Evolutionary conservation across 2,329 filamentous ascomycete species (phyloP).

Genomic region (Chaetomium globosum): DNA sequence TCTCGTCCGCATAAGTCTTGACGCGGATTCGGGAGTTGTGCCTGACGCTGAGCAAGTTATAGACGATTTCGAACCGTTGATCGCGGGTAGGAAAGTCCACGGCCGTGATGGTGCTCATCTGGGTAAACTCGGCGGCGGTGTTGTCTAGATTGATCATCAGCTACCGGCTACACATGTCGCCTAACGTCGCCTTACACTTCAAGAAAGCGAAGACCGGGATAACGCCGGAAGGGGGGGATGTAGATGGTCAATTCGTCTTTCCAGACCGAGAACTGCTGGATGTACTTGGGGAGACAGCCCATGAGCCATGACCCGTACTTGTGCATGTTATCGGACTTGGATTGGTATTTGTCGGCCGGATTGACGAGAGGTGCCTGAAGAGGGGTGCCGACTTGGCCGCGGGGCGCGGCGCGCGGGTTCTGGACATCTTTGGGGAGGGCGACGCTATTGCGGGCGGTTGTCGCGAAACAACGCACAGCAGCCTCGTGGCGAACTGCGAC

Average conservation of each 20-base stretch:
- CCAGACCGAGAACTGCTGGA: slow-evolving; percentile 99
- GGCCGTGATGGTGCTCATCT: slow-evolving; percentile 87
- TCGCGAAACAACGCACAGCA: slow-evolving; percentile 54
- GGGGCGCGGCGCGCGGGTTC: slow-evolving; percentile 68
- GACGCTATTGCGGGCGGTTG: slow-evolving; percentile 53
- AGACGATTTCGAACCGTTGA: slow-evolving; percentile 96
- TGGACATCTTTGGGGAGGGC: slow-evolving; percentile 62
- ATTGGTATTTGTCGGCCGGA: slow-evolving; percentile 87
- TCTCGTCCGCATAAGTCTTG: slow-evolving; percentile 98
- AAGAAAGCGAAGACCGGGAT: slow-evolving; percentile 92
- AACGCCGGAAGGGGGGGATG: slow-evolving; percentile 84
- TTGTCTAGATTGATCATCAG: slow-evolving; percentile 62
- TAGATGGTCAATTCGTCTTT: slow-evolving; percentile 98
- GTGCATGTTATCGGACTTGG: slow-evolving; percentile 85
- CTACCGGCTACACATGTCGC: neutral
- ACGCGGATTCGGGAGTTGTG: slow-evolving; percentile 96
- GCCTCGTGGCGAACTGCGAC: slow-evolving; percentile 47
- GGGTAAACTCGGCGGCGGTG: slow-evolving; percentile 94
- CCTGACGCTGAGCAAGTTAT: slow-evolving; percentile 92
- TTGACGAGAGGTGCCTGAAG: slow-evolving; percentile 82
- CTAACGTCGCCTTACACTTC: slow-evolving; percentile 61
- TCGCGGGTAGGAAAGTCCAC: slow-evolving; percentile 95
- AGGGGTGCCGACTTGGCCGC: slow-evolving; percentile 56
- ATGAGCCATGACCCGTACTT: slow-evolving; percentile 96
- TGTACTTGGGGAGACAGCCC: slow-evolving; percentile 94